phyloP scores from a whole-genome alignment of 345 rosid genomes.

The Pistacia integerrima region DNA sequence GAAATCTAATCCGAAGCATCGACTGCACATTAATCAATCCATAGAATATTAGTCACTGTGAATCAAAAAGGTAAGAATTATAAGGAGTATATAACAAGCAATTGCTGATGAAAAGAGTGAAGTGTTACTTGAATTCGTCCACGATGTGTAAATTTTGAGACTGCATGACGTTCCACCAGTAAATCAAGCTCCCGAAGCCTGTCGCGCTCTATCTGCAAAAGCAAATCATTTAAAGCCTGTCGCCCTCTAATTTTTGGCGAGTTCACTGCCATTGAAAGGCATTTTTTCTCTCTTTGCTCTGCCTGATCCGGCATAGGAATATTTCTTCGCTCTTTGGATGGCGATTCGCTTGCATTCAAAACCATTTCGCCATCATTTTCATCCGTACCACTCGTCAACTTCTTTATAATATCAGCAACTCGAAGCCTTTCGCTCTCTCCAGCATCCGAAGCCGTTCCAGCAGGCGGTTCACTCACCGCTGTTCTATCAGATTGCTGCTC shows the following conservation, averaged over 20 bases:
- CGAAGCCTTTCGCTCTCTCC: conserved; percentile 57
- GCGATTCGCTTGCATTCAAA: conserved; percentile 15
- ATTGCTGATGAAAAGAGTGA: not conserved
- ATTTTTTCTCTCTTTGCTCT: conserved; percentile 30
- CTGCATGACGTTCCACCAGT: conserved; percentile 50
- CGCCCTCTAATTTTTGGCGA: conserved; percentile 73
- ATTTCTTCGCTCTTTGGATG: conserved; percentile 32
- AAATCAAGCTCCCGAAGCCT: conserved; percentile 52
- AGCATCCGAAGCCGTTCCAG: conserved; percentile 23
- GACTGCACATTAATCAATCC: conserved; percentile 41
- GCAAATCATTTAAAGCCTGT: conserved; percentile 76
- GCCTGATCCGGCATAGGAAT: conserved; percentile 19
- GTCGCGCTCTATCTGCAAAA: conserved; percentile 56
- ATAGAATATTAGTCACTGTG: not conserved
- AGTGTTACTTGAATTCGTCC: conserved; percentile 76
- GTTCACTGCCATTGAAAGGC: conserved; percentile 33
- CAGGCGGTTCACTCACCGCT: conserved; percentile 17
- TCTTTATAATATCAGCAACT: conserved; percentile 71
- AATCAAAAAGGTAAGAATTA: not conserved
- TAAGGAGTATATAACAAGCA: no score
- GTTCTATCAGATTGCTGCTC: conserved; percentile 27
- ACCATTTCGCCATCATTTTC: conserved; percentile 28
- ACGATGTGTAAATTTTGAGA: conserved; percentile 67
- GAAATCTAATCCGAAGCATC: conserved; percentile 59
- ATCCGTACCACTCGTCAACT: conserved; percentile 30